These are phyloP conservation scores for Suillus subalutaceus DNA, from an alignment of 768 basidiomycete species.

Conservation along the genomic window DNA sequence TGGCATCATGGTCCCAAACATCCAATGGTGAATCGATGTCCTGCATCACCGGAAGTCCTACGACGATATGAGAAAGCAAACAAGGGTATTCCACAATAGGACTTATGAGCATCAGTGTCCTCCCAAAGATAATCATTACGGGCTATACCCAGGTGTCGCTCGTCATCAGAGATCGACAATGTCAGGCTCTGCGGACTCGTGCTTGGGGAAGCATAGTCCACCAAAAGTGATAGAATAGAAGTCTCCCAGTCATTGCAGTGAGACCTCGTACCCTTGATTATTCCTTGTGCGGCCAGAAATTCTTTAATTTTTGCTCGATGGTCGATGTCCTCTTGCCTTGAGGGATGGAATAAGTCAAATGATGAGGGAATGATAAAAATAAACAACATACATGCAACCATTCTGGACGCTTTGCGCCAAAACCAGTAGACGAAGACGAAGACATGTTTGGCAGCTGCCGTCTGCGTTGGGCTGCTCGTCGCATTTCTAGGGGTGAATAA, in stretches of 20 bases:
- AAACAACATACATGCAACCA: conserved; percentile 72
- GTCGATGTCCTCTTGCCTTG: conserved; percentile 70
- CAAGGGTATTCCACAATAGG: not conserved
- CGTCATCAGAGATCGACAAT: conserved; percentile 44
- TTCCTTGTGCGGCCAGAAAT: conserved; percentile 79
- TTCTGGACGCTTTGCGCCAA: conserved; percentile 83
- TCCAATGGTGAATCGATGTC: conserved; percentile 34
- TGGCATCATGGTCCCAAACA: no score
- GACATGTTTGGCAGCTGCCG: conserved; percentile 74
- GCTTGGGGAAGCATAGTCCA: conserved; percentile 42
- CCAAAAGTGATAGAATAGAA: conserved; percentile 52
- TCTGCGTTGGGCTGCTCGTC: conserved; percentile 69
- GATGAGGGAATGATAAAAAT: not conserved
- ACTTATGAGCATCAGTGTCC: conserved; percentile 31
- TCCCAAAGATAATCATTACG: conserved; percentile 21
- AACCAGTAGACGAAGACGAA: conserved; percentile 79
- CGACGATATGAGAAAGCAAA: conserved; percentile 3
- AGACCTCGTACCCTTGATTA: conserved; percentile 82
- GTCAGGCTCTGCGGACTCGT: conserved; percentile 49
- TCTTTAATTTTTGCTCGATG: conserved; percentile 79
- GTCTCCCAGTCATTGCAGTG: conserved; percentile 59
- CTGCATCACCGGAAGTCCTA: conserved; percentile 34
- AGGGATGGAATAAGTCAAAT: conserved; percentile 18
- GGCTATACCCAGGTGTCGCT: no score
- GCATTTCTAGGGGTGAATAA: conserved; percentile 66